phyloP scores from a whole-genome alignment of 164 flowering plant species.

The Warburgia ugandensis region DNA sequence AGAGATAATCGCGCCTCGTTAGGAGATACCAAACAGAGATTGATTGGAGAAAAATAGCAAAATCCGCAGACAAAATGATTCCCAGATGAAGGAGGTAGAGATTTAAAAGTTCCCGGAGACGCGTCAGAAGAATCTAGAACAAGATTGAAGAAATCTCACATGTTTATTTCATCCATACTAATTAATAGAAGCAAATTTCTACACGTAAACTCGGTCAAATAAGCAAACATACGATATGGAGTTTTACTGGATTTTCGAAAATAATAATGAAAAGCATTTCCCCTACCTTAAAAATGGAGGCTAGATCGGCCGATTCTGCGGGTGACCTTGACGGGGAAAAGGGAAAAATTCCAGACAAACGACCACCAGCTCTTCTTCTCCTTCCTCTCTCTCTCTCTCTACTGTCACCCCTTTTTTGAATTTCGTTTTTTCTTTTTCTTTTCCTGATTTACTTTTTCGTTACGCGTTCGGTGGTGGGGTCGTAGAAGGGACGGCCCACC shows the following conservation, averaged over 20 bases:
- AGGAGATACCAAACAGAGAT: too few relatives aligned
- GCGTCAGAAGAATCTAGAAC: slow-evolving; percentile 5
- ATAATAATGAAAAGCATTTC: too few relatives aligned
- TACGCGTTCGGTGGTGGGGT: slow-evolving; percentile 3
- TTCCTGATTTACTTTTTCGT: neutral
- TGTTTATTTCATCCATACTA: neutral
- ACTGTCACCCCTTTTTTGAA: neutral
- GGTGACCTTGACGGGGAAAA: too few relatives aligned
- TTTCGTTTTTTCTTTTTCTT: neutral
- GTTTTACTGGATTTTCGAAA: neutral
- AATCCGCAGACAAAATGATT: too few relatives aligned
- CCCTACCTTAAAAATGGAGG: too few relatives aligned
- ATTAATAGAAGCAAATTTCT: neutral
- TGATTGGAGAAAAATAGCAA: too few relatives aligned
- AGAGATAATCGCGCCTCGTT: too few relatives aligned
- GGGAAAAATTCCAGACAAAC: too few relatives aligned
- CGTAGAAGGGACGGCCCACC: too few relatives aligned
- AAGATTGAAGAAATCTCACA: neutral
- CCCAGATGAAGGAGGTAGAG: too few relatives aligned
- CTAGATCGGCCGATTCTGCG: too few relatives aligned
- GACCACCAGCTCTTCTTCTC: slow-evolving; percentile 11
- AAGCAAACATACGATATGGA: neutral
- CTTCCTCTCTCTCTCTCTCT: slow-evolving; percentile 1
- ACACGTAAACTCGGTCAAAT: neutral
- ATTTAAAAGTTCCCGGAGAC: slow-evolving; percentile 1